Evolutionary conservation across 2,329 filamentous ascomycete genomes (phyloP).

Genomic region (Clarireedia hainanense): DNA sequence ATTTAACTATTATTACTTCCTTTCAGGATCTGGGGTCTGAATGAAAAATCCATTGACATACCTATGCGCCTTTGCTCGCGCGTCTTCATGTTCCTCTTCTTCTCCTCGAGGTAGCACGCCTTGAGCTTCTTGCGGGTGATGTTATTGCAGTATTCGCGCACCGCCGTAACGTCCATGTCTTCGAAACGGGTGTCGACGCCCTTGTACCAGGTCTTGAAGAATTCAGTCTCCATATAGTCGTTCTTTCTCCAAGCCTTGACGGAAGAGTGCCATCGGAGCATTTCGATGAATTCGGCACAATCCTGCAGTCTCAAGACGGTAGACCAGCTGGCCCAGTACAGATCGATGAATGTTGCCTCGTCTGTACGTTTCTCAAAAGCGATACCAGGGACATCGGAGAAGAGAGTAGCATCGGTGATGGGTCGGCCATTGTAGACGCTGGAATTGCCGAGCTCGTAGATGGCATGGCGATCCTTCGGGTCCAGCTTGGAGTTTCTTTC

Average conservation of each 20-base stretch:
- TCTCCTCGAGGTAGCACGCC: constrained; percentile 7
- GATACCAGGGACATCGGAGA: constrained; percentile 4
- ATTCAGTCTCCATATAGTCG: constrained; percentile 6
- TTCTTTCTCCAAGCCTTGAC: constrained; percentile 5
- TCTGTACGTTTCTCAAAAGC: constrained; percentile 6
- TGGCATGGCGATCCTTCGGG: constrained; percentile 4
- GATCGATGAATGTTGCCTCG: constrained; percentile 4
- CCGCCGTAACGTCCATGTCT: constrained; percentile 4
- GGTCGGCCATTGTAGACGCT: constrained; percentile 8
- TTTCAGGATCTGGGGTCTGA: background rate
- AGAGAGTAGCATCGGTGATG: constrained; percentile 8
- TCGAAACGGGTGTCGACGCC: constrained; percentile 6
- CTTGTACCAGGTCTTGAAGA: constrained; percentile 8
- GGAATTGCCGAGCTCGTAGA: constrained; percentile 4
- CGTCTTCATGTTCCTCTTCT: constrained; percentile 4
- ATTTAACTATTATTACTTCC: background rate
- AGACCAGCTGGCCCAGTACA: constrained; percentile 8
- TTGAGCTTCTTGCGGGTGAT: constrained; percentile 8
- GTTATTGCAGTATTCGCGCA: constrained; percentile 5
- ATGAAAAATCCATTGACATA: background rate
- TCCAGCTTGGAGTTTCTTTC: constrained; percentile 4
- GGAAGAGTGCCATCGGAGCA: constrained; percentile 8
- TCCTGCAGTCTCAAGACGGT: constrained; percentile 5
- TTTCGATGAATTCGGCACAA: constrained; percentile 8
- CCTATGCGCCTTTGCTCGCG: background rate